phyloP scores from a whole-genome alignment of 305 asterid genomes.

The Fraxinus floribunda region DNA sequence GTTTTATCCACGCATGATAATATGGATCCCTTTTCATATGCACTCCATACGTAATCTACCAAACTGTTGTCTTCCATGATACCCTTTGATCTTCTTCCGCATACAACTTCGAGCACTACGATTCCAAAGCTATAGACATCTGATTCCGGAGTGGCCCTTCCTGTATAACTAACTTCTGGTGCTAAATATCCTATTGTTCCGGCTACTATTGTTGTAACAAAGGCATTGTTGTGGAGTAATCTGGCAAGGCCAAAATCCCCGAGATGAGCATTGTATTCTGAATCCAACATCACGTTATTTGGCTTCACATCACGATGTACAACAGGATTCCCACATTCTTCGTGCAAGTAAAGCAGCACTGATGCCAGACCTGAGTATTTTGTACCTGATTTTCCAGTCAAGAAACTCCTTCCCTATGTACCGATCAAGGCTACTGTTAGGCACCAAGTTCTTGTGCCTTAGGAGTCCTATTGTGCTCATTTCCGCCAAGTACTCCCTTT shows the following conservation, averaged over 20 bases:
- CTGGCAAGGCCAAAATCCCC: conserved; percentile 65
- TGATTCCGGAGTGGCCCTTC: conserved; percentile 53
- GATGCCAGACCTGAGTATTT: conserved; percentile 52
- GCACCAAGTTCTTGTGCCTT: conserved; percentile 65
- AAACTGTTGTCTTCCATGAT: conserved; percentile 53
- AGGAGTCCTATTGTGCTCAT: conserved; percentile 60
- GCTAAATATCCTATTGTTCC: conserved; percentile 64
- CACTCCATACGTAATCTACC: conserved; percentile 44
- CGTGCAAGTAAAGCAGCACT: conserved; percentile 51
- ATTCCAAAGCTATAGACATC: conserved; percentile 62
- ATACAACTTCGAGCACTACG: conserved; percentile 55
- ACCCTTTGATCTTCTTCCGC: conserved; percentile 54
- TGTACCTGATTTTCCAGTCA: conserved; percentile 49
- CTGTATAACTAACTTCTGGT: conserved; percentile 56
- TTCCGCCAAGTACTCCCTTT: conserved; percentile 60
- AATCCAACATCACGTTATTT: conserved; percentile 60
- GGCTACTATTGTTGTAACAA: conserved; percentile 57
- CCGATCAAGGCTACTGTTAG: conserved; percentile 57
- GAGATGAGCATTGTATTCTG: conserved; percentile 44
- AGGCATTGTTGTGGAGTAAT: conserved; percentile 34
- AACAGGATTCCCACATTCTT: conserved; percentile 53
- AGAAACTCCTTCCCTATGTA: conserved; percentile 47
- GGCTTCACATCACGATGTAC: conserved; percentile 66
- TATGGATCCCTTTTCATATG: conserved; percentile 36
- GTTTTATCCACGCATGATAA: conserved; percentile 38